Base-by-base conservation (phyloP, 1,139 yeast species). In the Wickerhamomyces sp. region DNA sequence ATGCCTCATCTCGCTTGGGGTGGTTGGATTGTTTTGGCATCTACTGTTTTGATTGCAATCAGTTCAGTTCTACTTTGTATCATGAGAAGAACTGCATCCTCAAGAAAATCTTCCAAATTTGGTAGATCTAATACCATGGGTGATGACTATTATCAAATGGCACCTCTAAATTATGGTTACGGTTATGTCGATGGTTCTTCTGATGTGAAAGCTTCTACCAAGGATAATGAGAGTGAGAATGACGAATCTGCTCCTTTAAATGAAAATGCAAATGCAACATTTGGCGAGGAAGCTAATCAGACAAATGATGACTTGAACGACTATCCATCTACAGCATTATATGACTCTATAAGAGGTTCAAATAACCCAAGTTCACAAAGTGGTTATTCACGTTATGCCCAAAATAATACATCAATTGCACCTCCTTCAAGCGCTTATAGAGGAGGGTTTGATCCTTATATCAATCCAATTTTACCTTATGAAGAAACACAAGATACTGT, bases 1-100 rank as follows among this genome's bases (percentile, higher is more conserved):
- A 71, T 70, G 47, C 92, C 92, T 5, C 67, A 78, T 49, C 66
- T 80, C 30, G 65, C 71, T 10, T 83, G 89, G 89, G 69, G 78
- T 31, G 74, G 81, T 6, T 83, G 90, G 90, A 61, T 81, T 27
- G 64, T 81, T 42, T 67, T 83, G 28, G 88, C 84, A 1, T 70
- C 85, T 3, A 81, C 86, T 2, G 83, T 72, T 1, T 62, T 79
- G 33, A 67, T 71, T 15, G 51, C 56, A 1, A 27, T 54, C 3
- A 48, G 47, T 18, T 47, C 54, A 6, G 45, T 52, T 36, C 58
- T 83, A 43, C 44, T 68, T 1, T 74, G 79, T 40, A 55, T 80
- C 22, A 64, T 74, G 67, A 65, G 81, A 48, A 65, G 84, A 46
- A 66, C 76, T 0, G 66, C 71, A 14, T 65, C 74, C 3, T 68